phyloP scores from a whole-genome alignment of 768 basidiomycete species.

The Hemileccinum impolitum region DNA sequence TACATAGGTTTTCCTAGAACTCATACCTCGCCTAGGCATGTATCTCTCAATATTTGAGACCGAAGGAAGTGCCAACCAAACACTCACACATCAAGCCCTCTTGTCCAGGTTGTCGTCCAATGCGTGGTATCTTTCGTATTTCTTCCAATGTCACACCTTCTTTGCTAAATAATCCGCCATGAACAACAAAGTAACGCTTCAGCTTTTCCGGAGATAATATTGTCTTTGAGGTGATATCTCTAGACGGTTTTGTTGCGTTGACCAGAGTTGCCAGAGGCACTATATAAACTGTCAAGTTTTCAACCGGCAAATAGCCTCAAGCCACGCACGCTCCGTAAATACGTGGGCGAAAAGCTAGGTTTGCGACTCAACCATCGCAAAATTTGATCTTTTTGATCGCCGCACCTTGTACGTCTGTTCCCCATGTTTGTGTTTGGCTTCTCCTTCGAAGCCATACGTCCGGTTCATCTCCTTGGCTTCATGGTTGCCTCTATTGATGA shows the following conservation, averaged over 20 bases:
- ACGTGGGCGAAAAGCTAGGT: constrained; percentile 85
- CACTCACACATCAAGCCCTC: constrained; percentile 91
- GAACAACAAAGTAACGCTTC: constrained; percentile 92
- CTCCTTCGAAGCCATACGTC: constrained; percentile 91
- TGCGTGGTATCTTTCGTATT: constrained; percentile 80
- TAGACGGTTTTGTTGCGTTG: constrained; percentile 61
- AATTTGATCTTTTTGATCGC: background rate
- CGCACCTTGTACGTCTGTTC: constrained; percentile 89
- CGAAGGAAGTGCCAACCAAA: constrained; percentile 4
- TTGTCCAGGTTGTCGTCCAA: constrained; percentile 88
- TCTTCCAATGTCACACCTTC: constrained; percentile 95
- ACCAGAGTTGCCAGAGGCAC: constrained; percentile 90
- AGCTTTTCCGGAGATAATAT: constrained; percentile 81
- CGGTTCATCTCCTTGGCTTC: constrained; percentile 98
- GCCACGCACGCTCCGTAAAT: constrained; percentile 75
- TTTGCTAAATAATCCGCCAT: constrained; percentile 94
- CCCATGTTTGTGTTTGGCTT: constrained; percentile 95
- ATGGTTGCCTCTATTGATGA: constrained; percentile 95
- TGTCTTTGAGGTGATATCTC: constrained; percentile 36
- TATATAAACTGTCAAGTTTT: constrained; percentile 31
- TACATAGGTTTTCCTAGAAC: background rate
- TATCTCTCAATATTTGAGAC: constrained; percentile 6
- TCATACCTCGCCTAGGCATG: constrained; percentile 57
- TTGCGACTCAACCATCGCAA: constrained; percentile 4
- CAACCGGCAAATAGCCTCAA: background rate